phyloP scores from a whole-genome alignment of 1,284 basidiomycete genomes.

The Peniophora sp. region DNA sequence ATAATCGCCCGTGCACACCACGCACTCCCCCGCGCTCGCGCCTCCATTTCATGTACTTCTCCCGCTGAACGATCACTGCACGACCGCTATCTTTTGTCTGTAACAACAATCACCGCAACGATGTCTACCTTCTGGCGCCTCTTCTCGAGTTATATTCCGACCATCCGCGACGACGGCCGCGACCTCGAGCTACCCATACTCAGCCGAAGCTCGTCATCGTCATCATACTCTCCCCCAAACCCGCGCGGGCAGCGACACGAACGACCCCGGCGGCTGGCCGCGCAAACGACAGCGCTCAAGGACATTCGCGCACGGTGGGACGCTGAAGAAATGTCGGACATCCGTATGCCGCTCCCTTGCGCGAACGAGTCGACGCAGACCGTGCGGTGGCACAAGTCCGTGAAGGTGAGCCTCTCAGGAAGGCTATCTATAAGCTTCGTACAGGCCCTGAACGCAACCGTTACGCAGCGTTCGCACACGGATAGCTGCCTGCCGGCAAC shows the following conservation, averaged over 20 bases:
- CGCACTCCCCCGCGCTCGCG: no score
- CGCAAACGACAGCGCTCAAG: neutral
- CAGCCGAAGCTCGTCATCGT: neutral
- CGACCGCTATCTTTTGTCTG: neutral
- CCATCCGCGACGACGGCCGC: conserved; percentile 6
- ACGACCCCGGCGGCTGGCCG: conserved; percentile 1
- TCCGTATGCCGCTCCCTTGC: no score
- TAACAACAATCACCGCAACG: conserved; percentile 4
- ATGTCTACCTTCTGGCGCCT: conserved; percentile 13
- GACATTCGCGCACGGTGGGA: neutral
- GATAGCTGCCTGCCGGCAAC: no score
- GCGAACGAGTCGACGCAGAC: no score
- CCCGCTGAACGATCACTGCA: neutral
- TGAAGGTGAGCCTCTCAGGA: no score
- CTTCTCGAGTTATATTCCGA: conserved; percentile 11
- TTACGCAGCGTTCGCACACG: no score
- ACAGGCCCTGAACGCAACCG: no score
- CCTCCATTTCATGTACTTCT: neutral
- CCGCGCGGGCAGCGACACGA: conserved; percentile 10
- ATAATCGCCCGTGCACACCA: no score
- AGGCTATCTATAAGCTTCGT: no score
- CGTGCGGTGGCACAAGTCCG: no score
- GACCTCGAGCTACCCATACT: neutral
- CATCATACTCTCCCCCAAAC: neutral
- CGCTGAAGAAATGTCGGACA: neutral